phyloP scores from a whole-genome alignment of 1,139 yeast genomes.

The Yamadazyma triangularis region DNA sequence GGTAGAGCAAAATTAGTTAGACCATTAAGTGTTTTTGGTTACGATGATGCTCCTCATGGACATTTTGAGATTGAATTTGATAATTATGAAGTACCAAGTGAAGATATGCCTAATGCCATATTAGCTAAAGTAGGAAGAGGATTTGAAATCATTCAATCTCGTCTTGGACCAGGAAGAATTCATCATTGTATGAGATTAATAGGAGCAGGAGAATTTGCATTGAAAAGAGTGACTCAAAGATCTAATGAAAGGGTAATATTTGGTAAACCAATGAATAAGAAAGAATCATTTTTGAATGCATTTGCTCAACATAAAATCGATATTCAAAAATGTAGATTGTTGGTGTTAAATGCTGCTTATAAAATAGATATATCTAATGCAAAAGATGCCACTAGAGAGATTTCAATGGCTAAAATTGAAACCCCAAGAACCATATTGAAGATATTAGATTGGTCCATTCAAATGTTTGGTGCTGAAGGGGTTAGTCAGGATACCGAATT shows the following conservation, averaged over 20 bases:
- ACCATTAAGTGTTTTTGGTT: constrained; percentile 58
- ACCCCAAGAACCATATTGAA: constrained; percentile 56
- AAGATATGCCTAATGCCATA: constrained; percentile 34
- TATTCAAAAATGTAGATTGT: constrained; percentile 52
- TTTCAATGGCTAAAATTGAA: constrained; percentile 66
- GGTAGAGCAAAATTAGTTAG: constrained; percentile 51
- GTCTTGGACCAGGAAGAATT: constrained; percentile 70
- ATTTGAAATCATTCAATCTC: constrained; percentile 63
- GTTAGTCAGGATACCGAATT: constrained; percentile 61
- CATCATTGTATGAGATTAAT: constrained; percentile 73
- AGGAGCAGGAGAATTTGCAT: constrained; percentile 63
- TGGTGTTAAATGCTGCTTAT: constrained; percentile 64
- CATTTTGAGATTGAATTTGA: constrained; percentile 60
- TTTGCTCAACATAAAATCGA: constrained; percentile 59
- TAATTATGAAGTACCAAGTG: constrained; percentile 45
- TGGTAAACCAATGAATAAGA: constrained; percentile 50
- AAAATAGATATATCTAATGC: constrained; percentile 56
- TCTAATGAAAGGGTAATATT: constrained; percentile 55
- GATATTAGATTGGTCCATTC: constrained; percentile 64
- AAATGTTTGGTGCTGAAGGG: constrained; percentile 69
- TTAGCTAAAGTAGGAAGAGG: constrained; percentile 57
- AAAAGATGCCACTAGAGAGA: constrained; percentile 54
- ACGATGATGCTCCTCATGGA: constrained; percentile 74
- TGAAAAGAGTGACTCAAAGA: constrained; percentile 48
- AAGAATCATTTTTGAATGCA: constrained; percentile 49